Conservation (phyloP, 257 asterid species). For the Cynanchum wilfordii region DNA sequence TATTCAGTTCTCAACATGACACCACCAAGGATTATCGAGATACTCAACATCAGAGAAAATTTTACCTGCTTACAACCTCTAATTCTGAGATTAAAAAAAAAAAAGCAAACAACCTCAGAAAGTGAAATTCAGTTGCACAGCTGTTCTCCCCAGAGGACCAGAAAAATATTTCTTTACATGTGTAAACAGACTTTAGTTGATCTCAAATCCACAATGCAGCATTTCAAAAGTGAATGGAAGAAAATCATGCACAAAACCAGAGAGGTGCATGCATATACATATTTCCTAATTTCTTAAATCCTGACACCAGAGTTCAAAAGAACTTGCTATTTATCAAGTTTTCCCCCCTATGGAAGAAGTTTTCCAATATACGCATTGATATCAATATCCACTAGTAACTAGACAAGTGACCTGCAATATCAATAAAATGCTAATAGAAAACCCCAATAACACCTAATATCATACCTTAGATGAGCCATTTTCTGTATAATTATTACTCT, state of each 20-base stretch:
- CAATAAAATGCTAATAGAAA: constrained; percentile 1
- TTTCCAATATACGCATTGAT: neutral
- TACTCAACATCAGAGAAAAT: neutral
- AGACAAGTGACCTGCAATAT: constrained; percentile 9
- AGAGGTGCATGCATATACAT: constrained; percentile 1
- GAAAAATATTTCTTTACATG: neutral
- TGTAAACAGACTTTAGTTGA: neutral
- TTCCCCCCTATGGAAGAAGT: neutral
- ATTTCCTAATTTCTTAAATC: neutral
- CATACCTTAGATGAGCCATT: constrained; percentile 70
- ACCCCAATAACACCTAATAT: constrained; percentile 9
- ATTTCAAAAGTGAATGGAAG: neutral
- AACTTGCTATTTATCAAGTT: neutral
- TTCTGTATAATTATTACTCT: constrained; percentile 45
- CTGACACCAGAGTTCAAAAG: neutral
- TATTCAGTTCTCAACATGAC: neutral
- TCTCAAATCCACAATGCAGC: neutral
- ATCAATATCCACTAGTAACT: neutral
- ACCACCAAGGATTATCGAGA: neutral
- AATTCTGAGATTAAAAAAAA: neutral
- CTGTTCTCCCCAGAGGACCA: neutral
- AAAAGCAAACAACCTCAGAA: neutral
- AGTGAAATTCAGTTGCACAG: neutral
- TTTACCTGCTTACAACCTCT: neutral
- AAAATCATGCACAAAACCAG: neutral